Percentiles rank a stretch among this genome's conserved stretches.
These are phyloP conservation scores for Clathrus columnatus DNA, from an alignment of 768 basidiomycete genomes.

Conservation along the genomic window DNA sequence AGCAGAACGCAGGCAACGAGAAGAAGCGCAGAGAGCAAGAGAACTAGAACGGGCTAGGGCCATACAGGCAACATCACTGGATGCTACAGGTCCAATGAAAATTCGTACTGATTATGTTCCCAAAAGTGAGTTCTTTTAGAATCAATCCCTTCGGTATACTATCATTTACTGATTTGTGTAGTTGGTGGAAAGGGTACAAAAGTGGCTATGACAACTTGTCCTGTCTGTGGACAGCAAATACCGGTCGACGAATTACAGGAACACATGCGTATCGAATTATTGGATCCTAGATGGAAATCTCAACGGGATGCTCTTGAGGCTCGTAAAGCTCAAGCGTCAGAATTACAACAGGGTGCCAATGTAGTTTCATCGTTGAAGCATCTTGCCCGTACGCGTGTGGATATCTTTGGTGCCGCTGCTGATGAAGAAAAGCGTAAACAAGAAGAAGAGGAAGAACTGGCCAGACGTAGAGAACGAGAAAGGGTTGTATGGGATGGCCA, in stretches of 20 bases:
- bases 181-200: slow-evolving; percentile 61
- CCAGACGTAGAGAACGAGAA: slow-evolving; percentile 79
- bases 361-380: slow-evolving; percentile 89
- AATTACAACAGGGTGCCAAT: slow-evolving; percentile 84
- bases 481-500: slow-evolving; percentile 99
- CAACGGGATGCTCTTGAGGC: slow-evolving; percentile 84
- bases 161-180: slow-evolving; percentile 21
- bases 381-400: slow-evolving; percentile 90
- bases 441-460: slow-evolving; percentile 80
- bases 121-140: slow-evolving; percentile 55
- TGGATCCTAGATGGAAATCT: slow-evolving; percentile 98
- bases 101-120: slow-evolving; percentile 95
- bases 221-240: slow-evolving; percentile 93
- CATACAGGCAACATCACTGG: slow-evolving; percentile 69
- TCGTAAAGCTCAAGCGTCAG: slow-evolving; percentile 82
- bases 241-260: slow-evolving; percentile 93
- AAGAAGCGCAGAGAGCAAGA: slow-evolving; percentile 60
- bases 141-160: neutral
- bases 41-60: slow-evolving; percentile 72
- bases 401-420: slow-evolving; percentile 91
- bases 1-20: slow-evolving; percentile 50
- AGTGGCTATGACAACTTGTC: slow-evolving; percentile 75
- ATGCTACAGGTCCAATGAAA: slow-evolving; percentile 77
- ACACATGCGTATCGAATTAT: slow-evolving; percentile 95
- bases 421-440: slow-evolving; percentile 85